Percentiles rank a stretch among this genome's conserved stretches.
Conservation (phyloP, 78 protist genomes). For the Dictyostelium firmibasis region DNA sequence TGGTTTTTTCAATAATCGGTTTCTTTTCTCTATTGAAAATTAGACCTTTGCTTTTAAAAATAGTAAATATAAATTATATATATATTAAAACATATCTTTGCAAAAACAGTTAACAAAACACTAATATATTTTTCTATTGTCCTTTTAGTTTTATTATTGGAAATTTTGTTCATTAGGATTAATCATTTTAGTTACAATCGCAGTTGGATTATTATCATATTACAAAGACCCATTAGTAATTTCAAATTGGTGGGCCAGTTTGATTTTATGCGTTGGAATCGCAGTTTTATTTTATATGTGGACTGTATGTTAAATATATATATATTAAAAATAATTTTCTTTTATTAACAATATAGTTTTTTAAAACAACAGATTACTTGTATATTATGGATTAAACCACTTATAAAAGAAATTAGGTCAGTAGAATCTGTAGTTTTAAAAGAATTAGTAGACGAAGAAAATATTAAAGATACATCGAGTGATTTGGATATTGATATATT, state of each 20-base stretch:
- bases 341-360: background rate
- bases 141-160: slow-evolving; percentile 58
- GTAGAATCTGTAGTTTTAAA: background rate
- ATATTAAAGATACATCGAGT: background rate
- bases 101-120: background rate
- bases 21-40: background rate
- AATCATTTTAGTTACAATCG: slow-evolving; percentile 7
- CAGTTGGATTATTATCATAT: slow-evolving; percentile 33
- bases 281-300: slow-evolving; percentile 23
- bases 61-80: background rate
- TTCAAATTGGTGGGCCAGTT: slow-evolving; percentile 13
- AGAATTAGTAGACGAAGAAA: slow-evolving; percentile 39
- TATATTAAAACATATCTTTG: background rate
- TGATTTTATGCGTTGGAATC: slow-evolving; percentile 23
- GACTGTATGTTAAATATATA: background rate
- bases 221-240: background rate
- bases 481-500: slow-evolving; percentile 30
- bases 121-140: background rate
- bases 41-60: background rate
- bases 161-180: background rate
- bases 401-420: slow-evolving; percentile 7
- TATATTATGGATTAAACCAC: slow-evolving; percentile 42
- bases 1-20: background rate
- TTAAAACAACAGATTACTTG: background rate
- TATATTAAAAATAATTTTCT: too few species aligned